A percentile compares a stretch with the other conserved stretches of the same genome.
Evolutionary conservation across 2,329 filamentous ascomycete genomes (phyloP).

Genomic region (Chaetomiaceae sp.): DNA sequence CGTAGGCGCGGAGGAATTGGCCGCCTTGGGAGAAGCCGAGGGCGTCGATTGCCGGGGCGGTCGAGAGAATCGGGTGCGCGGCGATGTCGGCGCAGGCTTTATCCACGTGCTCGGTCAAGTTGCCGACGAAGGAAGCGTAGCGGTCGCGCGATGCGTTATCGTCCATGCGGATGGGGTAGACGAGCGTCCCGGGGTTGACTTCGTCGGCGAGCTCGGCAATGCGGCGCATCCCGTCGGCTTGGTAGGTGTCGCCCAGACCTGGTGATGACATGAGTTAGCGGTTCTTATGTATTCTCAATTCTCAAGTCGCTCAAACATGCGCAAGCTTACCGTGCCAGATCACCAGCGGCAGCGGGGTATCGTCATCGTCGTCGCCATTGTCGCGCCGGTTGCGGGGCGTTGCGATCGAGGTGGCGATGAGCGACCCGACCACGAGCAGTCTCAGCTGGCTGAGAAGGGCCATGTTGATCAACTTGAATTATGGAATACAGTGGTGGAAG

Average conservation of each 20-base stretch:
- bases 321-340: constrained; percentile 77
- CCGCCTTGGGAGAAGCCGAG: constrained; percentile 94
- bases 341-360: constrained; percentile 77
- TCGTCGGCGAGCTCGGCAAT: constrained; percentile 68
- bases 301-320: not conserved
- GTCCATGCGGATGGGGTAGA: constrained; percentile 72
- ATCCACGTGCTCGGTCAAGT: constrained; percentile 73
- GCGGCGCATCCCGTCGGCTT: constrained; percentile 65
- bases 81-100: constrained; percentile 74
- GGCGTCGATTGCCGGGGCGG: constrained; percentile 79
- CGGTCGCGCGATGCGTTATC: constrained; percentile 65
- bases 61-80: constrained; percentile 71
- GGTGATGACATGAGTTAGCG: constrained; percentile 1
- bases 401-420: constrained; percentile 33
- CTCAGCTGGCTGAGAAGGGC: constrained; percentile 25
- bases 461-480: constrained; percentile 20
- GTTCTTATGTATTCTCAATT: not conserved
- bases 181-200: constrained; percentile 75
- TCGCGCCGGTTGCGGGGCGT: constrained; percentile 20
- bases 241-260: constrained; percentile 66
- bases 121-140: constrained; percentile 83
- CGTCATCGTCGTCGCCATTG: constrained; percentile 40
- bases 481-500: constrained; percentile 3
- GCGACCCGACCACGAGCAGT: constrained; percentile 31
- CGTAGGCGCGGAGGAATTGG: constrained; percentile 86